Percentiles rank a stretch among this genome's conserved stretches.
phyloP scores from a whole-genome alignment of 257 asterid species.

The Solanum medicagineum region DNA sequence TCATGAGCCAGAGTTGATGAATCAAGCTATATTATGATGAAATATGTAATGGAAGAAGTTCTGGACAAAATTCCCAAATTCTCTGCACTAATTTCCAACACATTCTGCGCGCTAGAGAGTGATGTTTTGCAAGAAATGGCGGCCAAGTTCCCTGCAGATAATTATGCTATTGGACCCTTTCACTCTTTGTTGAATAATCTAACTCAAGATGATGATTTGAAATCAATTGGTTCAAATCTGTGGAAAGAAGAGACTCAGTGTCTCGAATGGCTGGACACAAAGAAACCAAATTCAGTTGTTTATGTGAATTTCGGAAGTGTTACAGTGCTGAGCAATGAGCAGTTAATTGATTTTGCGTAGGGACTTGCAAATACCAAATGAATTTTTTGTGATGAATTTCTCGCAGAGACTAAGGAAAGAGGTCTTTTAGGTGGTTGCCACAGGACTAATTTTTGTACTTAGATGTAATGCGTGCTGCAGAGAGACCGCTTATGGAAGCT shows the following conservation, averaged over 20 bases:
- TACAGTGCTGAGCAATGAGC: too few relatives aligned
- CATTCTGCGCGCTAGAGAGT: conserved; percentile 9
- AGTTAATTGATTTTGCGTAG: too few relatives aligned
- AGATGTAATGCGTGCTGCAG: too few relatives aligned
- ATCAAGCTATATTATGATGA: conserved; percentile 1
- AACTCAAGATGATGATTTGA: not conserved
- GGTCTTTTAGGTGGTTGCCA: too few relatives aligned
- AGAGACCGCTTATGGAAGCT: too few relatives aligned
- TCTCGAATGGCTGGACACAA: conserved; percentile 17
- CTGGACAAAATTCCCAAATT: not conserved
- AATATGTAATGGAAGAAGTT: conserved; percentile 1
- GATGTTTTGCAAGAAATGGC: conserved; percentile 4
- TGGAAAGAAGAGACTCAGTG: too few relatives aligned
- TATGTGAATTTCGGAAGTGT: too few relatives aligned
- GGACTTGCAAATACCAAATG: too few relatives aligned
- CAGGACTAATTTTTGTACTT: too few relatives aligned
- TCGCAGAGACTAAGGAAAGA: too few relatives aligned
- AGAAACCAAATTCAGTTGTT: too few relatives aligned
- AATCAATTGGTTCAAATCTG: conserved; percentile 5
- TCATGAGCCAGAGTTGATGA: conserved; percentile 9
- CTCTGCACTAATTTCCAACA: conserved; percentile 13
- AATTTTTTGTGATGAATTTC: too few relatives aligned
- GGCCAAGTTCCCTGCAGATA: not conserved
- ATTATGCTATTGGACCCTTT: conserved; percentile 19
- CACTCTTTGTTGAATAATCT: not conserved